These are phyloP conservation scores for Scopulariopsis brevicaulis DNA, from an alignment of 2,329 filamentous ascomycete genomes.

Conservation along the genomic window DNA sequence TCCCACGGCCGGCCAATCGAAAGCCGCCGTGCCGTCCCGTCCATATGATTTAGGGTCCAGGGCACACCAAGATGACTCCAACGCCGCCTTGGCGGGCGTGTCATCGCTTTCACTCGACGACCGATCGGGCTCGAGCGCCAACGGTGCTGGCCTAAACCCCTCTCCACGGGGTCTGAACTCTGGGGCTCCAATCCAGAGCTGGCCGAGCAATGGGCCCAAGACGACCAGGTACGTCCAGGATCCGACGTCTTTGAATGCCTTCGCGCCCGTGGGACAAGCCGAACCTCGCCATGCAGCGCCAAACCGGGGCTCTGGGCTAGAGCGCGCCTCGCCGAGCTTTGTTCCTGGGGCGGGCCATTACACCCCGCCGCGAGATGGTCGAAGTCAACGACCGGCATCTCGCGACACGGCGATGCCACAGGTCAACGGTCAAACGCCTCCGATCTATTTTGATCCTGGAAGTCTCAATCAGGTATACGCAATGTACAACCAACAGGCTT, in stretches of 20 bases:
- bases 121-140: conserved; percentile 6
- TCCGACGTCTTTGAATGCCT: not conserved
- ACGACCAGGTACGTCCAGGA: not conserved
- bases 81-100: conserved; percentile 20
- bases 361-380: conserved; percentile 21
- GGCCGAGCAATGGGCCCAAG: conserved; percentile 11
- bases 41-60: conserved; percentile 12
- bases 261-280: not conserved
- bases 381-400: conserved; percentile 22
- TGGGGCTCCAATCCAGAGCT: conserved; percentile 33
- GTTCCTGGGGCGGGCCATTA: conserved; percentile 14
- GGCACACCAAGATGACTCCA: conserved; percentile 25
- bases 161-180: conserved; percentile 31
- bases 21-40: conserved; percentile 15
- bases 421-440: conserved; percentile 22
- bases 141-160: conserved; percentile 15
- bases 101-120: conserved; percentile 23
- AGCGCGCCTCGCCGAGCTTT: conserved; percentile 8
- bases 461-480: conserved; percentile 11
- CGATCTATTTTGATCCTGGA: conserved; percentile 13
- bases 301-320: not conserved
- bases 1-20: conserved; percentile 29
- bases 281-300: not conserved
- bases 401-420: conserved; percentile 23
- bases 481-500: conserved; percentile 14